Evolutionary conservation across 2,329 filamentous ascomycete genomes (phyloP).

Genomic region (Fragosphaeria purpurea): DNA sequence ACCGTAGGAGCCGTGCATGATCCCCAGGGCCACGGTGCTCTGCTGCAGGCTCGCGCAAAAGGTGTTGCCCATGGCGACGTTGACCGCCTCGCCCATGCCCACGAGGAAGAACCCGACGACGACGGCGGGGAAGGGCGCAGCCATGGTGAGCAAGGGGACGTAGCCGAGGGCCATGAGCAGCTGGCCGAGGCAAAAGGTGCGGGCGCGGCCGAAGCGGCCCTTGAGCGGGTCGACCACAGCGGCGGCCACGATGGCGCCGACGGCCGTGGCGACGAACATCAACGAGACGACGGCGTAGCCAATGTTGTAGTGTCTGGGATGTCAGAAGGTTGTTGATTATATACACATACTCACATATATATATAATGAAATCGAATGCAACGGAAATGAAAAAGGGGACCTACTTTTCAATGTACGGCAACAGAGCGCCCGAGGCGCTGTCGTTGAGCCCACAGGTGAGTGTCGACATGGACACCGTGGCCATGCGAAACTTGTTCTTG

Average conservation of each 20-base stretch:
- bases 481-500: conserved; percentile 62
- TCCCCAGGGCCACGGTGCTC: conserved; percentile 46
- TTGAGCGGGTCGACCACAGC: conserved; percentile 57
- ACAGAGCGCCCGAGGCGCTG: conserved; percentile 64
- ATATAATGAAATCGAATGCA: background rate
- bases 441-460: conserved; percentile 66
- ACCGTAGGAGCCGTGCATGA: conserved; percentile 59
- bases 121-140: conserved; percentile 58
- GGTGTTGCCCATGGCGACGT: conserved; percentile 47
- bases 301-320: conserved; percentile 53
- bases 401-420: conserved; percentile 66
- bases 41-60: conserved; percentile 30
- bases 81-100: conserved; percentile 47
- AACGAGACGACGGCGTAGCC: conserved; percentile 71
- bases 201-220: conserved; percentile 53
- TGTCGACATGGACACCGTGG: conserved; percentile 54
- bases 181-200: conserved; percentile 50
- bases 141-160: conserved; percentile 53
- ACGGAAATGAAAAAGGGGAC: conserved; percentile 4
- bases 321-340: no score
- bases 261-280: conserved; percentile 69
- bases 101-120: conserved; percentile 61
- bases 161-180: conserved; percentile 50
- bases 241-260: conserved; percentile 67
- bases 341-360: no score